Conservation (phyloP, 805 yeast genomes). For the Torulaspora franciscae region DNA sequence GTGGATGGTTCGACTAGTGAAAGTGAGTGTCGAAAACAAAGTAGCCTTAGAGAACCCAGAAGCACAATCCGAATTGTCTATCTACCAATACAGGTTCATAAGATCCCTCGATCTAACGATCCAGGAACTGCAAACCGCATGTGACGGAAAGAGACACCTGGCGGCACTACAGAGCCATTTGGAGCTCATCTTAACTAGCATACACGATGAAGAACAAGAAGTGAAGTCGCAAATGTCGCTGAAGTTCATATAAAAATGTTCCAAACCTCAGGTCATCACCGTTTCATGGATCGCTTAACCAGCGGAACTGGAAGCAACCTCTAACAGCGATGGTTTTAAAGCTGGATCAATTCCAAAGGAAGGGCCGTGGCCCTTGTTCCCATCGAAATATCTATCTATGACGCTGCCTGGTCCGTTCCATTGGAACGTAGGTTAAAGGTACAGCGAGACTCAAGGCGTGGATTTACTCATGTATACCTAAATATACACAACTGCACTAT, state of each 20-base stretch:
- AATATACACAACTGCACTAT: slow-evolving; percentile 5
- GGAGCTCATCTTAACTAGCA: slow-evolving; percentile 13
- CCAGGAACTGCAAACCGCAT: slow-evolving; percentile 20
- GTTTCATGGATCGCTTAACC: slow-evolving; percentile 82
- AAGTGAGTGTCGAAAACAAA: slow-evolving; percentile 26
- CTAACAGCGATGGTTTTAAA: slow-evolving; percentile 98
- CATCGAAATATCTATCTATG: slow-evolving; percentile 8
- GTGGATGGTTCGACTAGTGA: slow-evolving; percentile 23
- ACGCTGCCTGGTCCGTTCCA: slow-evolving; percentile 2
- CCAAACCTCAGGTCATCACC: slow-evolving; percentile 94
- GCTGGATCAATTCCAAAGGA: slow-evolving; percentile 42
- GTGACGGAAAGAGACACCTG: slow-evolving; percentile 9
- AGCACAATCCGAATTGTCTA: slow-evolving; percentile 10
- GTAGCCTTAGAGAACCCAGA: slow-evolving; percentile 12
- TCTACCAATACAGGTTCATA: slow-evolving; percentile 28
- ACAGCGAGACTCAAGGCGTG: slow-evolving; percentile 5
- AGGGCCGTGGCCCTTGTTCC: not conserved
- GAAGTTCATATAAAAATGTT: slow-evolving; percentile 42
- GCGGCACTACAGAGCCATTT: slow-evolving; percentile 13
- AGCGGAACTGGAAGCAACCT: slow-evolving; percentile 63
- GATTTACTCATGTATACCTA: slow-evolving; percentile 1
- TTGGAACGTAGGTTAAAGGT: not conserved
- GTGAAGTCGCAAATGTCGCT: slow-evolving; percentile 28
- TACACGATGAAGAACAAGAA: slow-evolving; percentile 25
- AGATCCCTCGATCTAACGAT: slow-evolving; percentile 26